phyloP scores from a whole-genome alignment of 257 asterid genomes.

The Gardenia jasminoides region DNA sequence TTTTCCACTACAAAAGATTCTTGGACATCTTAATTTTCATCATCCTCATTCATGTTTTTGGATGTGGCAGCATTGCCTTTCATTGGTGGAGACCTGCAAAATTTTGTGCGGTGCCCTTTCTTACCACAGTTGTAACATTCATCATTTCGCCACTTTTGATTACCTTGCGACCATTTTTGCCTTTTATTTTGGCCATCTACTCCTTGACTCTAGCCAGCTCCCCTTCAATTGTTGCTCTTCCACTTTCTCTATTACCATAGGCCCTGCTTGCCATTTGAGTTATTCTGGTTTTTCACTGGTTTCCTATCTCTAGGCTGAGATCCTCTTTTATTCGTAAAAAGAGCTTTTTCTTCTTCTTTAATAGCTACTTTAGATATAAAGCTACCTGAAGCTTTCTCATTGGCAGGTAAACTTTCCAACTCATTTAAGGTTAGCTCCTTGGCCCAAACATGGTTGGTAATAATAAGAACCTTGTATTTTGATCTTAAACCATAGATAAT shows the following conservation, averaged over 20 bases:
- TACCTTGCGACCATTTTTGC: too few relatives aligned
- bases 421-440: slow-evolving; percentile 5
- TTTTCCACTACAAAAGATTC: too few relatives aligned
- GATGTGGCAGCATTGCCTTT: too few relatives aligned
- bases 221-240: too few relatives aligned
- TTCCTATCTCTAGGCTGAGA: neutral
- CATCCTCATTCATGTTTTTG: too few relatives aligned
- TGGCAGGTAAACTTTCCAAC: neutral
- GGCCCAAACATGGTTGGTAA: neutral
- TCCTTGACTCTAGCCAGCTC: too few relatives aligned
- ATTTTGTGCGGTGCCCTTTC: too few relatives aligned
- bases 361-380: neutral
- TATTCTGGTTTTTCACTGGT: neutral
- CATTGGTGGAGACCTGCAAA: neutral
- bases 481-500: neutral
- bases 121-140: neutral
- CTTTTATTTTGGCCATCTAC: too few relatives aligned
- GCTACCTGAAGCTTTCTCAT: neutral
- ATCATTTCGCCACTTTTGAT: too few relatives aligned
- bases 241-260: neutral
- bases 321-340: neutral
- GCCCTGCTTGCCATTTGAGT: neutral
- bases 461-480: neutral
- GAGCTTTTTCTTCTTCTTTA: slow-evolving; percentile 2
- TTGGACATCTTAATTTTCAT: too few relatives aligned